Evolutionary conservation across 306 rosid genomes (phyloP).

Genomic region (Luffa aegyptiaca): DNA sequence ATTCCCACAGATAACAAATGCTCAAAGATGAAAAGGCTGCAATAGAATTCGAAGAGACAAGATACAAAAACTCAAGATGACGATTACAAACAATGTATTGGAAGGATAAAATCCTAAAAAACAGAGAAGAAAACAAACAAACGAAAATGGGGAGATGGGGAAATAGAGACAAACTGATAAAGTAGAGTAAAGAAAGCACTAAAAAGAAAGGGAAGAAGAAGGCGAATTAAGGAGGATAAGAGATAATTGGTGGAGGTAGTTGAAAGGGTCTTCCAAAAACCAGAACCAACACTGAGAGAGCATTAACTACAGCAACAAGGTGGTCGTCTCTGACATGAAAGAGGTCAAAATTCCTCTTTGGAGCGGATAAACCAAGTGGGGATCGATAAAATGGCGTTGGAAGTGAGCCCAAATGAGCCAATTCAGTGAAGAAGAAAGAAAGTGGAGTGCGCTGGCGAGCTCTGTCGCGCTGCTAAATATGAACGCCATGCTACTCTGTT

Average conservation of each 20-base stretch:
- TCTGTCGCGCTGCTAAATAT: background rate
- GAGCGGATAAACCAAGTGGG: conserved; percentile 7
- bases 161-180: conserved; percentile 10
- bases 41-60: background rate
- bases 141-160: conserved; percentile 3
- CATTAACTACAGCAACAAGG: conserved; percentile 20
- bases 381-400: background rate
- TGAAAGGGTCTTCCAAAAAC: conserved; percentile 12
- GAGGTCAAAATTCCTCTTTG: conserved; percentile 11
- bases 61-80: background rate
- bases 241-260: conserved; percentile 23
- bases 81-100: conserved; percentile 11
- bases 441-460: background rate
- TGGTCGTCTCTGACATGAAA: conserved; percentile 24
- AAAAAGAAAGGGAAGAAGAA: background rate
- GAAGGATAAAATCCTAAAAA: conserved; percentile 3
- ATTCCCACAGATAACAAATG: background rate
- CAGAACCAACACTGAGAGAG: conserved; percentile 15
- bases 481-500: background rate
- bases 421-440: background rate
- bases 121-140: conserved; percentile 15
- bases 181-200: background rate
- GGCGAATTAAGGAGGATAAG: background rate
- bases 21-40: background rate
- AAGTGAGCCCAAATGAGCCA: background rate